Evolutionary conservation across 805 yeast species (phyloP).

Genomic region (Candida germanica): DNA sequence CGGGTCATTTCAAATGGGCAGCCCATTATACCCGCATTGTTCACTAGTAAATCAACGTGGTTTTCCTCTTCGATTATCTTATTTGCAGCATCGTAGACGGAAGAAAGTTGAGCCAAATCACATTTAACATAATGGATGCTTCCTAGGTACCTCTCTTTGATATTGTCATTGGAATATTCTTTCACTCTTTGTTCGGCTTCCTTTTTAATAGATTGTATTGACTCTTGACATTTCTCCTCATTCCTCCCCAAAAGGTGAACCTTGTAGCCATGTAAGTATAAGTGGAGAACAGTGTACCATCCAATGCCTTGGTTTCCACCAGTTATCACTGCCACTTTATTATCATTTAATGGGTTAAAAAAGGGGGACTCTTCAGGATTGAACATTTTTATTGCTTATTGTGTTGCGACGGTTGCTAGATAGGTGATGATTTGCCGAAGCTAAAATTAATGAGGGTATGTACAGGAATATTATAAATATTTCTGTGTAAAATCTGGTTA

Average conservation of each 20-base stretch:
- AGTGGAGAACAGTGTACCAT: constrained; percentile 36
- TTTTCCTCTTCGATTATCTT: constrained; percentile 23
- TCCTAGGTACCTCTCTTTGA: constrained; percentile 39
- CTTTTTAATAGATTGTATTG: constrained; percentile 28
- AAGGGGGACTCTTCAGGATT: constrained; percentile 15
- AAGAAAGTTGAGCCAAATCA: constrained; percentile 46
- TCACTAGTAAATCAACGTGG: constrained; percentile 30
- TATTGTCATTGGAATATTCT: constrained; percentile 6
- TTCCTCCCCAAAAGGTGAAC: constrained; percentile 38
- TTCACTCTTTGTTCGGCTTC: constrained; percentile 28
- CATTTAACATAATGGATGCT: constrained; percentile 49
- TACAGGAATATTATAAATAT: too few species aligned
- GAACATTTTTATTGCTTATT: too few species aligned
- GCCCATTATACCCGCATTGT: constrained; percentile 43
- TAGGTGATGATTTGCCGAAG: too few species aligned
- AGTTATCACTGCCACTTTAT: constrained; percentile 33
- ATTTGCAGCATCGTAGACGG: constrained; percentile 26
- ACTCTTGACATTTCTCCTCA: constrained; percentile 26
- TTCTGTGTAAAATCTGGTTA: too few species aligned
- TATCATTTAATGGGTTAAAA: constrained; percentile 22
- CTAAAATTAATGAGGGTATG: too few species aligned
- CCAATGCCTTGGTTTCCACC: constrained; percentile 44
- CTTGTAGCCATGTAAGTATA: constrained; percentile 37
- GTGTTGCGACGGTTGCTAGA: too few species aligned
- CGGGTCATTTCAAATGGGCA: constrained; percentile 33